Evolutionary conservation across 139 green algal genomes (phyloP).

Genomic region (Diplosphaera chodatii): DNA sequence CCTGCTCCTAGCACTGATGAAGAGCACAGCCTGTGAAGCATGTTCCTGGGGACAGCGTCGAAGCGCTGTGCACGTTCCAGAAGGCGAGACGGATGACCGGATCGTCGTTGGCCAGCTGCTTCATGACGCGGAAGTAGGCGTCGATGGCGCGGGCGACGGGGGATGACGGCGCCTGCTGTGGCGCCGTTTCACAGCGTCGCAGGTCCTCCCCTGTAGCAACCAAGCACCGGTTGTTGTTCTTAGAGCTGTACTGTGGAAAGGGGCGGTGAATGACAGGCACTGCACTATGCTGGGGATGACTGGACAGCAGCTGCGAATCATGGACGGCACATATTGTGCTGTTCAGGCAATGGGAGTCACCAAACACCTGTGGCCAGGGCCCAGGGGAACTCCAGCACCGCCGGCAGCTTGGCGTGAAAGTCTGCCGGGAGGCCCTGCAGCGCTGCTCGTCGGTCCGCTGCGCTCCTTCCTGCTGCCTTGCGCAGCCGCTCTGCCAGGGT

Average conservation of each 20-base stretch:
- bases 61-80: not conserved
- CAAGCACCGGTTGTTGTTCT: no score
- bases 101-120: not conserved
- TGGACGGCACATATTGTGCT: no score
- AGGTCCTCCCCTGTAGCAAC: not conserved
- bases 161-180: no score
- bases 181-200: not conserved
- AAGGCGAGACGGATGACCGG: not conserved
- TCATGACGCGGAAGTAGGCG: not conserved
- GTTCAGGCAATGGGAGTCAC: no score
- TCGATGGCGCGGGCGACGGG: not conserved
- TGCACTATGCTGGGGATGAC: not conserved
- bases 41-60: no score
- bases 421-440: not conserved
- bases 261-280: no score
- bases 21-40: no score
- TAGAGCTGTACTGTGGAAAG: no score
- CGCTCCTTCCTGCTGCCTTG: not conserved
- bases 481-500: not conserved
- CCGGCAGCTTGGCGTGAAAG: slow-evolving; percentile 1
- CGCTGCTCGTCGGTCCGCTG: not conserved
- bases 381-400: slow-evolving; percentile 10
- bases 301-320: no score
- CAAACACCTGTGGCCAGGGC: slow-evolving; percentile 2
- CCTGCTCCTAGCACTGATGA: no score